A percentile compares a stretch with the other conserved stretches of the same genome.
Conservation (phyloP, 2,329 filamentous ascomycete genomes). For the Aureobasidium sp. region DNA sequence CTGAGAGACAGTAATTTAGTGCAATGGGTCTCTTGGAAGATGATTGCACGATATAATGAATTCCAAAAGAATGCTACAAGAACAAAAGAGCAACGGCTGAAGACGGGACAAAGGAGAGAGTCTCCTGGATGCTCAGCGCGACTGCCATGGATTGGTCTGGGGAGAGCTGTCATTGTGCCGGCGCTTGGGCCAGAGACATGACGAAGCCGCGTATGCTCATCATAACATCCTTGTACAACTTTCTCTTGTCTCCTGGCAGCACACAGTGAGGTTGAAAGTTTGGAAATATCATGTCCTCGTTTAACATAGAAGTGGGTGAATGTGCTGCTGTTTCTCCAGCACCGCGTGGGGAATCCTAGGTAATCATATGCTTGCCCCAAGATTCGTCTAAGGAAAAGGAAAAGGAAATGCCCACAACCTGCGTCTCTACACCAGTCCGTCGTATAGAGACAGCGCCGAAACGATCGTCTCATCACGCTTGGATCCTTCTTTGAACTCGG, state of each 20-base stretch:
- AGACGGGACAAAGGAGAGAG: background rate
- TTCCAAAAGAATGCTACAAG: background rate
- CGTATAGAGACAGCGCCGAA: conserved; percentile 90
- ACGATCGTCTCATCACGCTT: conserved; percentile 99
- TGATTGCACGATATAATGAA: background rate
- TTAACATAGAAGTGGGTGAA: background rate
- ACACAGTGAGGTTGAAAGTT: background rate
- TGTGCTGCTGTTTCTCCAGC: conserved; percentile 1
- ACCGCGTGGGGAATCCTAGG: background rate
- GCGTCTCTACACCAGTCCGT: conserved; percentile 70
- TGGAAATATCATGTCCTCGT: conserved; percentile 5
- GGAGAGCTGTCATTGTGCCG: background rate
- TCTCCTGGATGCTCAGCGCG: background rate
- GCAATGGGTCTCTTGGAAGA: background rate
- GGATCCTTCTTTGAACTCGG: conserved; percentile 98
- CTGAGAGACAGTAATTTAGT: background rate
- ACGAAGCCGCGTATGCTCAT: background rate
- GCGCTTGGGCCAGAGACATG: conserved; percentile 2
- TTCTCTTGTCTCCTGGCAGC: background rate
- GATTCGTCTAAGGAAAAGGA: background rate
- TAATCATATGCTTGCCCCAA: background rate
- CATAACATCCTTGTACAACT: background rate
- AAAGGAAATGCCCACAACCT: background rate
- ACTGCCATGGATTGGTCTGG: background rate
- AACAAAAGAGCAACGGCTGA: background rate